Evolutionary conservation across 1,139 yeast species (phyloP), one percentile per base, ranked within the genome.

Genomic region (Zygoascus meyerae): DNA sequence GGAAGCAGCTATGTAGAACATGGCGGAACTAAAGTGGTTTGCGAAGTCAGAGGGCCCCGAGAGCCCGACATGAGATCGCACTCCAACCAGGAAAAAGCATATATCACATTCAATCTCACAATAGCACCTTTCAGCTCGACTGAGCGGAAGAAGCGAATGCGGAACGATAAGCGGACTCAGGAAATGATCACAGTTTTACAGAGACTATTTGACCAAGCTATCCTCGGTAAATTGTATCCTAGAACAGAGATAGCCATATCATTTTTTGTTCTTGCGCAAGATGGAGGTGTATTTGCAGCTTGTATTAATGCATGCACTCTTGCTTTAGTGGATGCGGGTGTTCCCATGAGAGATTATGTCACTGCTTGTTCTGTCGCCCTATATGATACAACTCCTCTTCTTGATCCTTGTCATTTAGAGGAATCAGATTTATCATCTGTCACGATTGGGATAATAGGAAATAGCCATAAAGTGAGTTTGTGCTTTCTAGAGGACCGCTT

Each of bases 261-360:
- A 46, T 69, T 90, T 14, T 86, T 86, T 55, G 89, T 92, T 0
- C 71, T 92, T 50, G 82, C 92, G 8, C 87, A 87, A 58, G 98
- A 94, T 62, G 98, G 98, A 32, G 95, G 96, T 0, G 64, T 90
- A 42, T 68, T 92, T 55, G 79, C 95, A 0, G 75, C 86, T 1
- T 78, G 94, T 58, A 74, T 87, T 43, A 92, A 94, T 62, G 87
- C 97, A n/a, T 78, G 86, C 44, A 86, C 96, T 1, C 69, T 92
- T 55, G 97, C 96, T 0, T 71, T 92, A 44, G 80, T 92, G 40
- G 97, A 94, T 67, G 97, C 97, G 1, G 98, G 98, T 40, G 82
- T 92, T 39, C 86, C 97, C 14, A 83, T 92, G 86, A 84, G 84
- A 60, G 97, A 92, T 63, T 90, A 86, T 61, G 84, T 92, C 11